Percentiles rank a stretch among this genome's conserved stretches.
phyloP scores from a whole-genome alignment of 257 asterid species.

The Gardenia jasminoides region DNA sequence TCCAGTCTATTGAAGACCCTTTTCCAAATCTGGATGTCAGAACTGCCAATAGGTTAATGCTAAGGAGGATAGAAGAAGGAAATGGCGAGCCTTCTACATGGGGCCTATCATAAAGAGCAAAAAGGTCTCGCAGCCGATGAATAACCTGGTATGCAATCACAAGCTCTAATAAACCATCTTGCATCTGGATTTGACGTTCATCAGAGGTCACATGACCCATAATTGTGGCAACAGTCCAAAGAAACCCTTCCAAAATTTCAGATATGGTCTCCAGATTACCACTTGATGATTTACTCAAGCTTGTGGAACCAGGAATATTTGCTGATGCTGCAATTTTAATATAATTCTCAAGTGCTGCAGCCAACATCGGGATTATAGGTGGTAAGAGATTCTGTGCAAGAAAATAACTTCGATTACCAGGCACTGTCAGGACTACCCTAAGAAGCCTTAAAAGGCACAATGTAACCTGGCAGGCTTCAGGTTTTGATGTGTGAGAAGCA shows the following conservation, averaged over 20 bases:
- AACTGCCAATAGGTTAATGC: slow-evolving; percentile 74
- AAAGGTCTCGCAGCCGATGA: slow-evolving; percentile 88
- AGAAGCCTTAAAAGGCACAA: slow-evolving; percentile 77
- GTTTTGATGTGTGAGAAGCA: slow-evolving; percentile 93
- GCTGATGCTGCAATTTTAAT: slow-evolving; percentile 88
- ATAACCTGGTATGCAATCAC: slow-evolving; percentile 86
- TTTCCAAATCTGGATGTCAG: slow-evolving; percentile 81
- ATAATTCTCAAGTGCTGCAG: slow-evolving; percentile 88
- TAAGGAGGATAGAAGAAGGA: slow-evolving; percentile 84
- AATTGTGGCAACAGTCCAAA: slow-evolving; percentile 72
- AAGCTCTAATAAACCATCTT: slow-evolving; percentile 84
- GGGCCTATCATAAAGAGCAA: slow-evolving; percentile 97
- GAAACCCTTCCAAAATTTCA: slow-evolving; percentile 80
- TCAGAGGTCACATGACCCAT: slow-evolving; percentile 66
- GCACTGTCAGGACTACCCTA: slow-evolving; percentile 56
- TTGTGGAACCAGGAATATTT: slow-evolving; percentile 57
- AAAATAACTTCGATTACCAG: slow-evolving; percentile 78
- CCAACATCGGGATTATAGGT: slow-evolving; percentile 93
- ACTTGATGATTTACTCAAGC: slow-evolving; percentile 52
- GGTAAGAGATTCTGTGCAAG: slow-evolving; percentile 95
- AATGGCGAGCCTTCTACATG: slow-evolving; percentile 96
- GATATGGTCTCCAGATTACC: slow-evolving; percentile 65
- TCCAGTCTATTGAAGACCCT: slow-evolving; percentile 66
- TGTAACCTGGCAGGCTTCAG: slow-evolving; percentile 93
- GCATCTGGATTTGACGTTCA: slow-evolving; percentile 74